Evolutionary conservation across 306 rosid genomes (phyloP).

Genomic region (Castanea crenata): DNA sequence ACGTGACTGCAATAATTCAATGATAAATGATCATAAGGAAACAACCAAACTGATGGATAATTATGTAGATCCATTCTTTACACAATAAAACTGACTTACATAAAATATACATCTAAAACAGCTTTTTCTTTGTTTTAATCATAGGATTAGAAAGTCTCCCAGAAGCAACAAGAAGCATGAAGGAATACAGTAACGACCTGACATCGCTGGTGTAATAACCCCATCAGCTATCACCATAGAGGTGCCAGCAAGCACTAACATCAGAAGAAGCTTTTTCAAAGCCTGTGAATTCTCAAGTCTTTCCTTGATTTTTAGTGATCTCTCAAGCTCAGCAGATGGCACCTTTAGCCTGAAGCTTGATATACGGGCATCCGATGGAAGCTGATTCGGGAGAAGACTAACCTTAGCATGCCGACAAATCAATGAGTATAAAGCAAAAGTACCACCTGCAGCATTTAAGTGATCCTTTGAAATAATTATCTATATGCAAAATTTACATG

Average conservation of each 20-base stretch:
- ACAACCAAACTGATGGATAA: not conserved
- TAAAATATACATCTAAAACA: not conserved
- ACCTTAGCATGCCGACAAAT: constrained; percentile 99
- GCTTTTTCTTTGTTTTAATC: not conserved
- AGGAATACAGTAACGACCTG: constrained; percentile 42
- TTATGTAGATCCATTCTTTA: not conserved
- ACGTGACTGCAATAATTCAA: constrained; percentile 62
- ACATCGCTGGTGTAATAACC: constrained; percentile 96
- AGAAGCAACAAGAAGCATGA: constrained; percentile 1
- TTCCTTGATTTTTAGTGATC: constrained; percentile 94
- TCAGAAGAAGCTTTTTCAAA: constrained; percentile 76
- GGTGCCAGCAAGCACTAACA: constrained; percentile 95
- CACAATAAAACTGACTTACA: not conserved
- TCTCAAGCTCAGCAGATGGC: constrained; percentile 94
- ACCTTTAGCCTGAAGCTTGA: constrained; percentile 97
- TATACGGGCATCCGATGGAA: constrained; percentile 90
- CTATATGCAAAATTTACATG: not conserved
- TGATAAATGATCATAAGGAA: not conserved
- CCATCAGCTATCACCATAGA: constrained; percentile 99
- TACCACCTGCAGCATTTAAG: constrained; percentile 75
- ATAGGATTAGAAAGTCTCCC: not conserved
- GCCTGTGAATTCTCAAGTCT: constrained; percentile 80
- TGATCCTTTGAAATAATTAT: constrained; percentile 4
- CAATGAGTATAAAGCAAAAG: constrained; percentile 97
- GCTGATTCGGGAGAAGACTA: constrained; percentile 97